Percentiles rank a stretch among this genome's conserved stretches.
Conservation (phyloP, 495 filamentous ascomycete genomes). For the Hypoxylon crocopeplum region DNA sequence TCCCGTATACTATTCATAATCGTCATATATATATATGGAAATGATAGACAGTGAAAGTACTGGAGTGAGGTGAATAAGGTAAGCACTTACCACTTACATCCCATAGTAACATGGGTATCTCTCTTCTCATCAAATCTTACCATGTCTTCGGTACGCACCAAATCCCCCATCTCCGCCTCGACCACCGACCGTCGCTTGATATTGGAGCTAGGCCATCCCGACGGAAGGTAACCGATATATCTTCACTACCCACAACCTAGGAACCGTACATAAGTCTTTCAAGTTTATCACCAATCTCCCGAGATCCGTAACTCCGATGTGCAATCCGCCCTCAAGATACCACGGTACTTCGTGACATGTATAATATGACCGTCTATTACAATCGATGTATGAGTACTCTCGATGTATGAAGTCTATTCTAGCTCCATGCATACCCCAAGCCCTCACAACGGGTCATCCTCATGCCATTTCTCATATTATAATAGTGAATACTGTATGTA, state of each 20-base stretch:
- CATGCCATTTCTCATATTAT: neutral
- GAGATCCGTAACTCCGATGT: no score
- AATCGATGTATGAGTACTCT: no score
- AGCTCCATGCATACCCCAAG: no score
- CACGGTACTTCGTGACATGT: no score
- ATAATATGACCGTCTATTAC: no score
- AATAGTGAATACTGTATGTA: neutral
- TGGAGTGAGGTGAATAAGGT: conserved; percentile 1
- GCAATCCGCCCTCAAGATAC: no score
- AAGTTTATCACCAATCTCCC: no score
- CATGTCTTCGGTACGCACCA: conserved; percentile 33
- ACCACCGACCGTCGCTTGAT: no score
- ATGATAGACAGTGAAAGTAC: neutral
- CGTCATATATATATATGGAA: conserved; percentile 6
- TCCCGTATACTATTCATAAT: neutral
- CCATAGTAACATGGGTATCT: conserved; percentile 18
- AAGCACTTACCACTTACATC: conserved; percentile 5
- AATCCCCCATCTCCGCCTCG: conserved; percentile 17
- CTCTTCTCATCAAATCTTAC: conserved; percentile 32
- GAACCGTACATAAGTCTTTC: neutral
- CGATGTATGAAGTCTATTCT: no score
- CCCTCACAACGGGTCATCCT: neutral
- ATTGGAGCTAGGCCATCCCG: conserved; percentile 9
- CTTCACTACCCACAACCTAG: conserved; percentile 8
- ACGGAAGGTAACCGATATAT: conserved; percentile 15